phyloP scores from a whole-genome alignment of 768 basidiomycete species.

The Trichaptum fuscoviolaceum region DNA sequence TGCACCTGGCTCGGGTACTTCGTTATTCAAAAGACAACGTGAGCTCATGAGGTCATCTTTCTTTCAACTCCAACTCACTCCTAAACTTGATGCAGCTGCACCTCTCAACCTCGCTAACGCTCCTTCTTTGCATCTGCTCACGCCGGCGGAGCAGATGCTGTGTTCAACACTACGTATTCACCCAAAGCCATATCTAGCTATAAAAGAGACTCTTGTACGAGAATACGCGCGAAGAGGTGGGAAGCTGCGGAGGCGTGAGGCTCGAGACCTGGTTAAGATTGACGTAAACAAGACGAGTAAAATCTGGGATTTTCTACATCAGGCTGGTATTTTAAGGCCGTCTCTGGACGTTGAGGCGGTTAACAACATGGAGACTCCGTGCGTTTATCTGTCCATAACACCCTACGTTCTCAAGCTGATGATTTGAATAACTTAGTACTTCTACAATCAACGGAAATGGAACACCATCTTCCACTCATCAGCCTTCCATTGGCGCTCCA shows the following conservation, averaged over 20 bases:
- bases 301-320: conserved; percentile 91
- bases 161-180: conserved; percentile 88
- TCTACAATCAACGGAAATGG: background rate
- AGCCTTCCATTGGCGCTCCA: background rate
- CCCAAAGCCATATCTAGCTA: conserved; percentile 91
- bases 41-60: conserved; percentile 15
- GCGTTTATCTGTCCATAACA: conserved; percentile 11
- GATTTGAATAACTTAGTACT: background rate
- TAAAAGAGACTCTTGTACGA: conserved; percentile 91
- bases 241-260: conserved; percentile 81
- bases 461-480: background rate
- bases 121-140: conserved; percentile 84
- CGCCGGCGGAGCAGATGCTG: conserved; percentile 78
- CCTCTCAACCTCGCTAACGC: conserved; percentile 91
- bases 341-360: background rate
- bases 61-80: conserved; percentile 7
- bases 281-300: conserved; percentile 90
- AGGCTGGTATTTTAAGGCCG: conserved; percentile 68
- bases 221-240: conserved; percentile 90
- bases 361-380: conserved; percentile 29
- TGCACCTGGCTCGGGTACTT: conserved; percentile 29
- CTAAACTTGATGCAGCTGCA: conserved; percentile 28
- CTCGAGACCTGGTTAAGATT: conserved; percentile 85
- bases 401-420: background rate
- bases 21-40: conserved; percentile 40